phyloP scores from a whole-genome alignment of 352 stramenopile species.

The Phytophthora nicotianae region DNA sequence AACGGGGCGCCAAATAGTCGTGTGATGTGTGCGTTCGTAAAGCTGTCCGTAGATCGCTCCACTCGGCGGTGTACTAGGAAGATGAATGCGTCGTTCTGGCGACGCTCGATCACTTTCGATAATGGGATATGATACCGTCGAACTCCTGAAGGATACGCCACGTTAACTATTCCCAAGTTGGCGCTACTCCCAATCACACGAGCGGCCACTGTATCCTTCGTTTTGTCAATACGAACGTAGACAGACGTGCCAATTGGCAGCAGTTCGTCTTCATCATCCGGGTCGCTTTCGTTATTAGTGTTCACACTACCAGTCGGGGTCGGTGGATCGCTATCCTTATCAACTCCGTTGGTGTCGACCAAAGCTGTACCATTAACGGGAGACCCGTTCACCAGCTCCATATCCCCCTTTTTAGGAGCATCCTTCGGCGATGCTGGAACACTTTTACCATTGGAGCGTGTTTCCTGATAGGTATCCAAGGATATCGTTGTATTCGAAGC shows the following conservation, averaged over 20 bases:
- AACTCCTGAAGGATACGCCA: constrained; percentile 63
- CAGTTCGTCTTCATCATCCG: constrained; percentile 35
- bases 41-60: constrained; percentile 78
- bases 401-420: background rate
- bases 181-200: constrained; percentile 72
- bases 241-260: constrained; percentile 62
- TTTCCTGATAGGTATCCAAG: constrained; percentile 1
- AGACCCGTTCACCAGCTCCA: constrained; percentile 4
- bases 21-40: constrained; percentile 81
- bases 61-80: constrained; percentile 88
- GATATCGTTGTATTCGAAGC: background rate
- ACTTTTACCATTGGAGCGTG: background rate
- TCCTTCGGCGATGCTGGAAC: background rate
- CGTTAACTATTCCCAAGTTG: constrained; percentile 65
- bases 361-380: background rate
- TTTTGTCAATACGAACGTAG: constrained; percentile 69
- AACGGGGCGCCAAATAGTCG: constrained; percentile 81
- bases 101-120: constrained; percentile 59
- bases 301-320: background rate
- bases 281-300: constrained; percentile 14
- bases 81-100: constrained; percentile 60
- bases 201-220: constrained; percentile 57
- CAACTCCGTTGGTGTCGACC: background rate
- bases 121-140: constrained; percentile 67
- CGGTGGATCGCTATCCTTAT: background rate